Conservation (phyloP, 345 rosid species). For the Moricandia arvensis region DNA sequence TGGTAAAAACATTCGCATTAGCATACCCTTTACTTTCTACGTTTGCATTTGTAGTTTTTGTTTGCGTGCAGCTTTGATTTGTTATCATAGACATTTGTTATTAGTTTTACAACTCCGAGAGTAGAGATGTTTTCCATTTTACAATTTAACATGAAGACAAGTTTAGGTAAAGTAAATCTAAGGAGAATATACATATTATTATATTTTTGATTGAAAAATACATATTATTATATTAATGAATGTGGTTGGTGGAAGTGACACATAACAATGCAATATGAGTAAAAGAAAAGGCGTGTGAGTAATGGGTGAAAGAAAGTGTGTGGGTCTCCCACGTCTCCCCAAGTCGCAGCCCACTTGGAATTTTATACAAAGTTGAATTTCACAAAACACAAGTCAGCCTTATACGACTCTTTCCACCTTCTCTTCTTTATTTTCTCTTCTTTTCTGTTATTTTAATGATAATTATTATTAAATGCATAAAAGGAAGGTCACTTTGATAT, state of each 20-base stretch:
- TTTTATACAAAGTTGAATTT: constrained; percentile 27
- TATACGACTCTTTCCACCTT: constrained; percentile 14
- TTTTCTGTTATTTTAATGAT: neutral
- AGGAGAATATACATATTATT: neutral
- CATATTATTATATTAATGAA: constrained; percentile 2
- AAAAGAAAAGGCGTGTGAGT: constrained; percentile 23
- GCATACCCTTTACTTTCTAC: neutral
- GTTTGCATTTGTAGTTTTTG: neutral
- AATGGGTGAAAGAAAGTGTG: constrained; percentile 33
- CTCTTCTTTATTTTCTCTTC: too few relatives aligned
- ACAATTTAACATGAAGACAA: too few relatives aligned
- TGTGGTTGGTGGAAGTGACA: constrained; percentile 36
- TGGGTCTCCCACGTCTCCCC: constrained; percentile 30
- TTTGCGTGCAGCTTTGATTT: neutral
- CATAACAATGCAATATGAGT: constrained; percentile 26
- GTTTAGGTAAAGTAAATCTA: constrained; percentile 16
- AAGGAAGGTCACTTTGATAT: neutral
- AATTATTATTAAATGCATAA: neutral
- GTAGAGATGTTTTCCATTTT: neutral
- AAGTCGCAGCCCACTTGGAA: constrained; percentile 35
- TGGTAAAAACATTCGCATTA: neutral
- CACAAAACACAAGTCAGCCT: constrained; percentile 36
- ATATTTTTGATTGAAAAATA: too few relatives aligned
- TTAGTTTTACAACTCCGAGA: neutral
- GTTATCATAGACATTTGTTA: neutral